phyloP scores from a whole-genome alignment of 805 yeast species.

The Ogataea trehaloabstinens region DNA sequence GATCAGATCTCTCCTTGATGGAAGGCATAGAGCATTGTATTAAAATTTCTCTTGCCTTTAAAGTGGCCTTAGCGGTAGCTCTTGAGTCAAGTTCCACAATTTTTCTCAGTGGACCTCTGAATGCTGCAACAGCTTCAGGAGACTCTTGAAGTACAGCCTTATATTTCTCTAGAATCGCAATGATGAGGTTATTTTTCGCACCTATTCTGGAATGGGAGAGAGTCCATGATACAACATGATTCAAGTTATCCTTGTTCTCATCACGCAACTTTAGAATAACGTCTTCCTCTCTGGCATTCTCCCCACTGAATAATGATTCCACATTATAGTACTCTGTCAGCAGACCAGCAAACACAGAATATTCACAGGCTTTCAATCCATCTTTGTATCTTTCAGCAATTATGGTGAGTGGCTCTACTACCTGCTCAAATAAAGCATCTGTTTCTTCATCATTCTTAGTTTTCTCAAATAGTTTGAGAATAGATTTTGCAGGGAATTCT shows the following conservation, averaged over 20 bases:
- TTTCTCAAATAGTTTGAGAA: conserved; percentile 69
- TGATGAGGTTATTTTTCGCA: conserved; percentile 84
- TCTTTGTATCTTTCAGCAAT: conserved; percentile 67
- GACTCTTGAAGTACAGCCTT: conserved; percentile 75
- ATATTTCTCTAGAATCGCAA: conserved; percentile 81
- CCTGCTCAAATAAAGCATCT: conserved; percentile 51
- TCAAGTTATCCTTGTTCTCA: conserved; percentile 73
- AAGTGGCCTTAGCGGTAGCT: conserved; percentile 87
- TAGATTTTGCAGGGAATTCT: conserved; percentile 91
- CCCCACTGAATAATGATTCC: conserved; percentile 76
- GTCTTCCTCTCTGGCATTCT: conserved; percentile 79
- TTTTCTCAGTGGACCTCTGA: conserved; percentile 70
- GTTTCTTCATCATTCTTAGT: conserved; percentile 45
- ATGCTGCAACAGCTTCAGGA: conserved; percentile 60
- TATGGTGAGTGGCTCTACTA: conserved; percentile 69
- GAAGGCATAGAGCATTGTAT: conserved; percentile 98
- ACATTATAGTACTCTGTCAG: conserved; percentile 71
- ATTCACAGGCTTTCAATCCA: conserved; percentile 86
- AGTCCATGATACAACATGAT: conserved; percentile 66
- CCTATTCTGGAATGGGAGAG: conserved; percentile 92
- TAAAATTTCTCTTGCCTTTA: conserved; percentile 93
- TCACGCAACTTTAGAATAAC: conserved; percentile 86
- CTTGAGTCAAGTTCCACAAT: conserved; percentile 89
- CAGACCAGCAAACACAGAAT: conserved; percentile 64
- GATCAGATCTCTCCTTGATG: conserved; percentile 92